phyloP scores from a whole-genome alignment of 495 filamentous ascomycete species.

The Xylaria scruposa region DNA sequence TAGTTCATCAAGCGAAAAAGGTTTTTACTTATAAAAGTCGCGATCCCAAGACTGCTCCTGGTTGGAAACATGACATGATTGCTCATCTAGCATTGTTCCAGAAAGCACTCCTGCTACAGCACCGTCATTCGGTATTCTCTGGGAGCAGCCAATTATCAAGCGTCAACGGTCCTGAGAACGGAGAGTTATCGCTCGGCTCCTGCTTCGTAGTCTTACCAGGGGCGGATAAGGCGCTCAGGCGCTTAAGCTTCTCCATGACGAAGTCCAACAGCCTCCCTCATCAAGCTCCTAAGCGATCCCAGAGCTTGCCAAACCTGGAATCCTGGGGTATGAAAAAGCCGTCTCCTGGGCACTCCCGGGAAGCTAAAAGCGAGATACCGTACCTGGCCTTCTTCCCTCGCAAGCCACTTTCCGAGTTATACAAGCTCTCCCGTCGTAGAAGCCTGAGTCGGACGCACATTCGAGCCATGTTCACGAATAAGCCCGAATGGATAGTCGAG shows the following conservation, averaged over 20 bases:
- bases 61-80: conserved; percentile 34
- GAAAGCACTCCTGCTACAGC: conserved; percentile 15
- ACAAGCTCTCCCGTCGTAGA: conserved; percentile 43
- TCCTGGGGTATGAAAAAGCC: neutral
- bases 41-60: neutral
- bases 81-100: conserved; percentile 28
- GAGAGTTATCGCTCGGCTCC: conserved; percentile 29
- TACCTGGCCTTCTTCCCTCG: conserved; percentile 34
- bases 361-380: neutral
- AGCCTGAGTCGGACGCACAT: conserved; percentile 49
- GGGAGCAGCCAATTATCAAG: conserved; percentile 27
- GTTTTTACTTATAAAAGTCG: neutral
- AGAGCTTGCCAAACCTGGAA: neutral
- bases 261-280: neutral
- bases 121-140: conserved; percentile 33
- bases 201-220: conserved; percentile 20
- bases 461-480: conserved; percentile 43
- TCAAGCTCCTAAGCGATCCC: conserved; percentile 3
- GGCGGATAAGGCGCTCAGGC: neutral
- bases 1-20: conserved; percentile 36
- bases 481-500: conserved; percentile 20
- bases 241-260: neutral
- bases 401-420: conserved; percentile 38
- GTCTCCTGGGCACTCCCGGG: neutral
- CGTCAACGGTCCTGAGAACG: conserved; percentile 11